Conservation (phyloP, 495 filamentous ascomycete genomes). For the Aspergillus affinis region DNA sequence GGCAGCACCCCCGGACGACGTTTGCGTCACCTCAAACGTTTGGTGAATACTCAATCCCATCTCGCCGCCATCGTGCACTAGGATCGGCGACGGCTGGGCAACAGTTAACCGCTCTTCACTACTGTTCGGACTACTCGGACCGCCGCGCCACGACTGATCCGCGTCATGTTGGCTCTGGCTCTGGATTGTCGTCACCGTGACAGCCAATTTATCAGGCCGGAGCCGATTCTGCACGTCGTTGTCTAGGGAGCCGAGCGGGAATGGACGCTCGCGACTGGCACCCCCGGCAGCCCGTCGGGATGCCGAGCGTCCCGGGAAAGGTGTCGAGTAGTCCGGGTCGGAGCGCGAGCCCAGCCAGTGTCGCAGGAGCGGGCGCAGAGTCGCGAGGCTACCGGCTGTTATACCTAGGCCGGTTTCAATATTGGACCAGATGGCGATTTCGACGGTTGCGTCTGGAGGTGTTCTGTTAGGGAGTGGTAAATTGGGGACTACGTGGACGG, state of each 20-base stretch:
- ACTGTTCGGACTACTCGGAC: conserved; percentile 25
- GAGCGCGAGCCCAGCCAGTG: conserved; percentile 29
- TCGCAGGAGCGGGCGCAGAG: conserved; percentile 47
- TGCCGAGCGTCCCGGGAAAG: conserved; percentile 25
- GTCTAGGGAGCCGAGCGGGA: conserved; percentile 37
- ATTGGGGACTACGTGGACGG: neutral
- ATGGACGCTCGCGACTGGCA: conserved; percentile 18
- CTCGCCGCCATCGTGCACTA: conserved; percentile 8
- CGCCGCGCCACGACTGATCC: conserved; percentile 21
- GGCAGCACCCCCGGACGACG: conserved; percentile 14
- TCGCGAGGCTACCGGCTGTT: conserved; percentile 47
- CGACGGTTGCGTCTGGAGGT: conserved; percentile 35
- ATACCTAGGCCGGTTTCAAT: conserved; percentile 48
- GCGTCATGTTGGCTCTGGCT: conserved; percentile 32
- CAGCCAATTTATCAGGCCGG: conserved; percentile 40
- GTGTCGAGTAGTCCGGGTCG: conserved; percentile 22
- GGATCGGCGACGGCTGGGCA: conserved; percentile 14
- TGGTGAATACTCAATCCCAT: conserved; percentile 36
- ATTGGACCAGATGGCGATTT: conserved; percentile 47
- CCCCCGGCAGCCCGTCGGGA: conserved; percentile 20
- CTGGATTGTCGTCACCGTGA: conserved; percentile 41
- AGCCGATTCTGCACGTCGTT: conserved; percentile 19
- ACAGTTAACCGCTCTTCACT: conserved; percentile 38
- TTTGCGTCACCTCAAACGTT: conserved; percentile 39
- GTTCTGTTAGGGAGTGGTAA: neutral